Percentiles rank a stretch among this genome's conserved stretches.
Evolutionary conservation across 1,139 yeast genomes (phyloP).

Genomic region (Geotrichum bryndzae): DNA sequence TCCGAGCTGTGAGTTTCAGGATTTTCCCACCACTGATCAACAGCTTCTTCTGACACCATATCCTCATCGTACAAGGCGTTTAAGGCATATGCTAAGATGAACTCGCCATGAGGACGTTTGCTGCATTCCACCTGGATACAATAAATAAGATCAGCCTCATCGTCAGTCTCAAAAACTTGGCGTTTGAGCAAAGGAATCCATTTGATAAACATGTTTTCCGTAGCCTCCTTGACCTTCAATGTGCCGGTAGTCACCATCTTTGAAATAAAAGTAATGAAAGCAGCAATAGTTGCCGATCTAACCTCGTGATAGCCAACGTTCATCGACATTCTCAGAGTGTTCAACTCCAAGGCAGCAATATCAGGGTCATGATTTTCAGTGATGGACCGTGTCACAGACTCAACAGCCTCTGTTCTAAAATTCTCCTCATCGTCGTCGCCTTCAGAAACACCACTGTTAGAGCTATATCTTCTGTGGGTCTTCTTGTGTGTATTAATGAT

Average conservation of each 20-base stretch:
- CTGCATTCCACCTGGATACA: constrained; percentile 50
- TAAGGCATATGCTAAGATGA: constrained; percentile 56
- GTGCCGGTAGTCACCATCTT: constrained; percentile 74
- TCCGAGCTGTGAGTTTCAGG: constrained; percentile 41
- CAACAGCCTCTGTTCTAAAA: constrained; percentile 81
- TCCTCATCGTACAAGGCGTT: constrained; percentile 73
- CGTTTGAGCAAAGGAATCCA: constrained; percentile 74
- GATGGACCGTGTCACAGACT: constrained; percentile 88
- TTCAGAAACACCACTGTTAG: constrained; percentile 25
- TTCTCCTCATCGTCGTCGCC: constrained; percentile 65
- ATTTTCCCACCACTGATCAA: constrained; percentile 74
- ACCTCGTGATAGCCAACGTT: constrained; percentile 93
- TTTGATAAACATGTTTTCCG: constrained; percentile 61
- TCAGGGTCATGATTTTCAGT: constrained; percentile 89
- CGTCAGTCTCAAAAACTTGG: constrained; percentile 75
- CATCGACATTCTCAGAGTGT: constrained; percentile 95
- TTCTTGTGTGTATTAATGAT: constrained; percentile 15
- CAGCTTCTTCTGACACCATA: constrained; percentile 71
- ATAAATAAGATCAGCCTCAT: constrained; percentile 66
- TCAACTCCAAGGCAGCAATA: constrained; percentile 85
- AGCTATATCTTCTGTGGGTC: constrained; percentile 15
- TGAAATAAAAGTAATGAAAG: constrained; percentile 60
- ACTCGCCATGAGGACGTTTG: constrained; percentile 40
- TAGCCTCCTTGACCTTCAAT: constrained; percentile 66
- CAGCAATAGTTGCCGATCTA: constrained; percentile 69